Evolutionary conservation across 2,329 filamentous ascomycete species (phyloP).

Genomic region (Aspergillus tamarii): DNA sequence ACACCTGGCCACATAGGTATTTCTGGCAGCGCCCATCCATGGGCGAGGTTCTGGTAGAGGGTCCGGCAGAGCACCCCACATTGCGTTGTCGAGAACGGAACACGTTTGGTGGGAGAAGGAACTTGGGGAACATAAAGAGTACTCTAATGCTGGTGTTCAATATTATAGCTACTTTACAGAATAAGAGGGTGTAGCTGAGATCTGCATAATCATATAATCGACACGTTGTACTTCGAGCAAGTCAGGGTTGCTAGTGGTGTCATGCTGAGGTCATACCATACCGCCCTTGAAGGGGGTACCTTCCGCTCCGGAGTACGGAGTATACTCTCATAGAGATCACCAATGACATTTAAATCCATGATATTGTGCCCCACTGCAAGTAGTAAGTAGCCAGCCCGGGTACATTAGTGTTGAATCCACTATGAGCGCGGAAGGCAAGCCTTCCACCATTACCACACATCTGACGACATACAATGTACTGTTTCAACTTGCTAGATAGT

Average conservation of each 20-base stretch:
- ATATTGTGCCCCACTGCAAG: background rate
- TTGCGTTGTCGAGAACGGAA: constrained; percentile 44
- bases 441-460: background rate
- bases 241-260: background rate
- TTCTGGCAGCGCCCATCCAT: constrained; percentile 17
- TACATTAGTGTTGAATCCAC: background rate
- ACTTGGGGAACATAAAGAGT: constrained; percentile 51
- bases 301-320: background rate
- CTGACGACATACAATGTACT: background rate
- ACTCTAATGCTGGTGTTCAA: background rate
- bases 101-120: constrained; percentile 53
- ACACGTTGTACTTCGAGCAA: background rate
- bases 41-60: background rate
- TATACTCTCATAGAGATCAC: background rate
- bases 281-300: background rate
- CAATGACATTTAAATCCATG: background rate
- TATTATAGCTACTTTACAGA: constrained; percentile 7
- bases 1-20: constrained; percentile 53
- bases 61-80: constrained; percentile 15
- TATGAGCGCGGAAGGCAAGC: background rate
- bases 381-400: background rate
- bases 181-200: background rate
- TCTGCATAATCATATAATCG: background rate
- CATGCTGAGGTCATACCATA: constrained; percentile 14
- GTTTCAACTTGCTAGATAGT: background rate